Base-by-base conservation (phyloP, 2,329 filamentous ascomycete genomes). In the Chaetomium globosum region DNA sequence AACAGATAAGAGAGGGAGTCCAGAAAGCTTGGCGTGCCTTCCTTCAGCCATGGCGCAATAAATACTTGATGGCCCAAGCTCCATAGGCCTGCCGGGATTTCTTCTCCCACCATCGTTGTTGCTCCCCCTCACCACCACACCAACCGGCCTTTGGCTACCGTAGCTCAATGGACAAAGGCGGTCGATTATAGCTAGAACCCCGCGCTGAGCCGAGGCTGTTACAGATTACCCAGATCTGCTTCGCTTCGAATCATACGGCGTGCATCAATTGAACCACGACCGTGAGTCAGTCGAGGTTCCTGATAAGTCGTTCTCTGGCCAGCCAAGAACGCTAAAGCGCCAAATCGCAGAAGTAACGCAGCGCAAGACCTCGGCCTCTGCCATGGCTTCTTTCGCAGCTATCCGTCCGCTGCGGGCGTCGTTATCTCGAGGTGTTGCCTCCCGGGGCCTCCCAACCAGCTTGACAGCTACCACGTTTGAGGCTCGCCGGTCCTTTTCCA, bases 401-500 rank as follows among this genome's bases (percentile, higher is more conserved):
- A 74, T 81, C 70, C 79, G 79, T 73, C 78, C 80, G 63, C 68
- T 77, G 58, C 76, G 81, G 71, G 75, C 73, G 61, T 76, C 76
- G 36, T 70, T 82, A 39, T 75, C 76, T 54, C 77, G 77, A 66
- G 74, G 73, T 65, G 70, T 46, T 33, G 26, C 76, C 66, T 66
- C 63, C 59, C 73, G 33, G 68, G 68, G 46, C 19, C 51, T 65
- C 49, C 26, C 26, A 26, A 26, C 26, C 26, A 26, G 26, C 26
- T 26, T 26, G 26, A 49, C 58, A 23, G 51, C 36, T 53, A 59
- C 59, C 16, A 53, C 26, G 8, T 62, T 69, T 60, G 65, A 61
- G 54, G 73, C 80, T 68, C 79, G 77, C 63, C 83, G 85, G 61
- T 81, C 80, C 23, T 88, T 97, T 74, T 89, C 88, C 66, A 91